These are phyloP conservation scores for Peronospora tabacina DNA, from an alignment of 352 stramenopile genomes.

Conservation along the genomic window DNA sequence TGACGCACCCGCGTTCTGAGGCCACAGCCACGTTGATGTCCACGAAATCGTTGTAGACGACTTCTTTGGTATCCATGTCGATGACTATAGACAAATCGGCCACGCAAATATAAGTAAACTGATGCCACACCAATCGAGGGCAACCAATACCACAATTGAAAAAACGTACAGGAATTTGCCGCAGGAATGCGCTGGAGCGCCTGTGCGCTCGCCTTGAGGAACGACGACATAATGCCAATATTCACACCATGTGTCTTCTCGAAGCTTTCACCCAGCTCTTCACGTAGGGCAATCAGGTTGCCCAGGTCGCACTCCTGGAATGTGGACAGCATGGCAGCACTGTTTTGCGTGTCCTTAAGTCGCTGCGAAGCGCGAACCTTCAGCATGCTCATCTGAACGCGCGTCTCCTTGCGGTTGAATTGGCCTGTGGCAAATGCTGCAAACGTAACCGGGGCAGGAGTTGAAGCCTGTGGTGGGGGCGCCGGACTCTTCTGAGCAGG, in stretches of 20 bases:
- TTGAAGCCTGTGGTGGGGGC: slow-evolving; percentile 19
- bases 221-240: slow-evolving; percentile 98
- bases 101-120: slow-evolving; percentile 8
- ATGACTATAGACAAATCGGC: slow-evolving; percentile 63
- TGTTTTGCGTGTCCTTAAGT: slow-evolving; percentile 98
- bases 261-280: slow-evolving; percentile 90
- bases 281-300: slow-evolving; percentile 91
- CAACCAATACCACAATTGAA: background rate
- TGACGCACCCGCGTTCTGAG: slow-evolving; percentile 79
- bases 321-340: slow-evolving; percentile 96
- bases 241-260: slow-evolving; percentile 96
- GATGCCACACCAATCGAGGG: background rate
- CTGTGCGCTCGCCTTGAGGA: slow-evolving; percentile 93
- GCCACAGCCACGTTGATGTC: slow-evolving; percentile 98
- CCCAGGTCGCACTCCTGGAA: slow-evolving; percentile 99
- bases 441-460: slow-evolving; percentile 24
- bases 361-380: slow-evolving; percentile 91
- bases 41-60: slow-evolving; percentile 98
- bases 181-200: slow-evolving; percentile 90
- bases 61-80: slow-evolving; percentile 96
- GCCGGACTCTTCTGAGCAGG: slow-evolving; percentile 18
- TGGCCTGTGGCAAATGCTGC: slow-evolving; percentile 17
- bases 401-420: slow-evolving; percentile 65
- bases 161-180: slow-evolving; percentile 92
- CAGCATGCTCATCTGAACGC: slow-evolving; percentile 94